phyloP scores from a whole-genome alignment of 345 rosid species.

The Ricinus communis region DNA sequence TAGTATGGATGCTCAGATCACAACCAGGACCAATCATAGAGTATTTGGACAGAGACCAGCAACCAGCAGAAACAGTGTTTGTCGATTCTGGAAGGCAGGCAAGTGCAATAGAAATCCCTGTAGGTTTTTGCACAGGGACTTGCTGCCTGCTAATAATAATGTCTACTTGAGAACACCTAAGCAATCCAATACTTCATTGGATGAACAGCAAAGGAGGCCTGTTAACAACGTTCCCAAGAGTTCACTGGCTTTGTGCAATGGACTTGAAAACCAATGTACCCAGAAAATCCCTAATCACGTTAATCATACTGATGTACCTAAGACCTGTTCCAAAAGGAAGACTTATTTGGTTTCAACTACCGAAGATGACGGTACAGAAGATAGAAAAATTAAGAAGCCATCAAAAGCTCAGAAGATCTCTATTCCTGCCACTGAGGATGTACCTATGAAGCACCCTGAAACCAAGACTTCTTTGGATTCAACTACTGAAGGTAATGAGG shows the following conservation, averaged over 20 bases:
- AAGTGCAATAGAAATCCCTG: constrained; percentile 42
- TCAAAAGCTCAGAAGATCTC: too few relatives aligned
- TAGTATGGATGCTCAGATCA: constrained; percentile 5
- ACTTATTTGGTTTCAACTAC: too few relatives aligned
- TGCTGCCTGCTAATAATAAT: neutral
- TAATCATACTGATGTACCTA: too few relatives aligned
- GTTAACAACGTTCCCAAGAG: neutral
- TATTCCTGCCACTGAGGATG: neutral
- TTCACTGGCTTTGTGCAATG: neutral
- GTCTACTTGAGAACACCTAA: neutral
- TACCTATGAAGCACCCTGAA: neutral
- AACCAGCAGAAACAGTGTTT: neutral
- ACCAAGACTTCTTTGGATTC: too few relatives aligned
- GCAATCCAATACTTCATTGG: neutral
- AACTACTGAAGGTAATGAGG: too few relatives aligned
- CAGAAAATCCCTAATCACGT: neutral
- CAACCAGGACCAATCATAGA: neutral
- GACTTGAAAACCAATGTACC: neutral
- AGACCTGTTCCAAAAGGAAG: too few relatives aligned
- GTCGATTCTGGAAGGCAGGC: constrained; percentile 22
- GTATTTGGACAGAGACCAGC: constrained; percentile 1
- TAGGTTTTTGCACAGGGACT: constrained; percentile 26
- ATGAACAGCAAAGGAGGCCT: constrained; percentile 5
- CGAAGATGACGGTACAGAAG: too few relatives aligned
- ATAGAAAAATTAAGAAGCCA: too few relatives aligned